phyloP scores from a whole-genome alignment of 108 stramenopile species.

The Conticribra guillardii region DNA sequence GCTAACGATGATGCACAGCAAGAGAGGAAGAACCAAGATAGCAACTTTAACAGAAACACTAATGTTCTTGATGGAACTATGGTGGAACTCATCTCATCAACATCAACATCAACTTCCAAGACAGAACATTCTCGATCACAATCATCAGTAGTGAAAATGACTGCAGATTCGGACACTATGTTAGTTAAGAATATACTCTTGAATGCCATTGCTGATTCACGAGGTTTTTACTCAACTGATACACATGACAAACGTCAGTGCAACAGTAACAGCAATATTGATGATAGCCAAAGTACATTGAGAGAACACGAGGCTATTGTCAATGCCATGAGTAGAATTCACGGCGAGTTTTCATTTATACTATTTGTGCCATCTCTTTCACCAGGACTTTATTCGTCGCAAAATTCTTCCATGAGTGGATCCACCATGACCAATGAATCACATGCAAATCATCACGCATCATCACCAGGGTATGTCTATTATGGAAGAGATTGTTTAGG shows the following conservation, averaged over 20 bases:
- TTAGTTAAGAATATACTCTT: constrained; percentile 38
- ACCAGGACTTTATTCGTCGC: no score
- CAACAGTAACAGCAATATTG: neutral
- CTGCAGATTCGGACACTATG: constrained; percentile 35
- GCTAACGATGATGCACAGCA: neutral
- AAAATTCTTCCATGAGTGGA: no score
- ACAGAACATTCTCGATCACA: neutral
- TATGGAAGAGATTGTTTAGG: constrained; percentile 75
- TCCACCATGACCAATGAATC: no score
- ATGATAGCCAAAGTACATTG: neutral
- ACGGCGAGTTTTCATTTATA: constrained; percentile 56
- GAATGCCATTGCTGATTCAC: constrained; percentile 21
- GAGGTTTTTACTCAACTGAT: no score
- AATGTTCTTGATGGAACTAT: constrained; percentile 7
- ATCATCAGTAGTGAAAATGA: neutral
- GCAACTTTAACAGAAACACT: neutral
- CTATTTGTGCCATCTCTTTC: constrained; percentile 33
- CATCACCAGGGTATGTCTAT: constrained; percentile 44
- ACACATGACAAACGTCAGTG: neutral
- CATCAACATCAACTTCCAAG: constrained; percentile 6
- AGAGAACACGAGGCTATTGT: constrained; percentile 40
- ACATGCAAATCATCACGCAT: no score
- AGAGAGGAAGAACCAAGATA: no score
- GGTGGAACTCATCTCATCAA: constrained; percentile 13
- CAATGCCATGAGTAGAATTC: constrained; percentile 27